A percentile compares a stretch with the other conserved stretches of the same genome.
Evolutionary conservation across 306 rosid species (phyloP).

Genomic region (Benincasa hispida): DNA sequence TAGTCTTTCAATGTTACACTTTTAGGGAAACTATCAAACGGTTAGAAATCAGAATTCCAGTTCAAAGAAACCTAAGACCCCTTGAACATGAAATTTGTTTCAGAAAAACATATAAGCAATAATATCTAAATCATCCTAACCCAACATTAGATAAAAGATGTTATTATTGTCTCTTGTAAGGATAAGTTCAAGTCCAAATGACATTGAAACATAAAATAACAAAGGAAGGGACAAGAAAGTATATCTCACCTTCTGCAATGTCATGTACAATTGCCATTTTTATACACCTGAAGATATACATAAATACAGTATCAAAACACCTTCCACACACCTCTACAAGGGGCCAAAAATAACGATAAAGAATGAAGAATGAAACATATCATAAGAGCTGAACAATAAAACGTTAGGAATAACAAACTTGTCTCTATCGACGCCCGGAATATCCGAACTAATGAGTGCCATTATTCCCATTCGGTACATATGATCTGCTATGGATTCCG

Average conservation of each 20-base stretch:
- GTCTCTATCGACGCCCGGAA: slow-evolving; percentile 67
- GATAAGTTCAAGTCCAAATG: neutral
- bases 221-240: neutral
- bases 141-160: neutral
- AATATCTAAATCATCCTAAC: neutral
- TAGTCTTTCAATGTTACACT: neutral
- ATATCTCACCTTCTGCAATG: slow-evolving; percentile 63
- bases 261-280: slow-evolving; percentile 94
- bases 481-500: slow-evolving; percentile 88
- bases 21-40: neutral
- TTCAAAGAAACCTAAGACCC: neutral
- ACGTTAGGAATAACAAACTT: slow-evolving; percentile 28
- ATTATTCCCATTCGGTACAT: slow-evolving; percentile 85
- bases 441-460: slow-evolving; percentile 77
- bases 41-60: neutral
- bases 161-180: neutral
- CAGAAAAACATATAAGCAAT: neutral
- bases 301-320: slow-evolving; percentile 3
- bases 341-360: neutral
- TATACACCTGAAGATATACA: slow-evolving; percentile 47
- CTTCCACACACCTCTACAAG: neutral
- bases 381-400: neutral
- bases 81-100: neutral
- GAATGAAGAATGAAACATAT: neutral
- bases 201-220: neutral